Percentiles rank a stretch among this genome's conserved stretches.
Evolutionary conservation across 1,284 basidiomycete species (phyloP).

Genomic region (Pyrrhoderma noxium): DNA sequence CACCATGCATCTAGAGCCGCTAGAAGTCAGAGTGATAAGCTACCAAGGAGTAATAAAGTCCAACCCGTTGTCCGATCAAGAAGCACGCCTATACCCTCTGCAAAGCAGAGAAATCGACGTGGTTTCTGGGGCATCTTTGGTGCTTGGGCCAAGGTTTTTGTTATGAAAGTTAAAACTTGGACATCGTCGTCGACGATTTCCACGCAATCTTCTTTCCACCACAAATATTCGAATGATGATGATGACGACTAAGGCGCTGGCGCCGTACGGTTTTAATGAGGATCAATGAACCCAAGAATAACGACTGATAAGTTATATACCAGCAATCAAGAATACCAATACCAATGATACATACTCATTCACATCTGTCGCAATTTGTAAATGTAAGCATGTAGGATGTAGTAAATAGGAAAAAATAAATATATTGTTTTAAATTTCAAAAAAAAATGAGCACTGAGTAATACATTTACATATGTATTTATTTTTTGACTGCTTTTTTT

Average conservation of each 20-base stretch:
- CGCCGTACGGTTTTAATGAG: neutral
- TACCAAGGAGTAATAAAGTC: conserved; percentile 7
- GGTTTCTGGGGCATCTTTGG: conserved; percentile 14
- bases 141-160: conserved; percentile 12
- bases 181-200: conserved; percentile 3
- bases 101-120: conserved; percentile 1
- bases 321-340: too few relatives aligned
- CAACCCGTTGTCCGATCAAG: conserved; percentile 10
- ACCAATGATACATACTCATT: too few relatives aligned
- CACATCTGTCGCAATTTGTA: too few relatives aligned
- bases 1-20: conserved; percentile 8
- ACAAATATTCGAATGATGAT: neutral
- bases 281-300: neutral
- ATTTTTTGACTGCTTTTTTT: too few relatives aligned
- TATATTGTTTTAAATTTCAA: too few relatives aligned
- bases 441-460: too few relatives aligned
- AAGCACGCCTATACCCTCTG: conserved; percentile 13
- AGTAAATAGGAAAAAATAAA: too few relatives aligned
- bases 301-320: too few relatives aligned
- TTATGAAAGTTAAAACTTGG: conserved; percentile 15
- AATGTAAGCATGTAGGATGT: too few relatives aligned
- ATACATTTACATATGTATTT: too few relatives aligned
- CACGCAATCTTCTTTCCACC: neutral
- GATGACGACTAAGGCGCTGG: conserved; percentile 5
- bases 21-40: conserved; percentile 16